These are phyloP conservation scores for Diplodia intermedia DNA, from an alignment of 2,329 filamentous ascomycete species.

Conservation along the genomic window DNA sequence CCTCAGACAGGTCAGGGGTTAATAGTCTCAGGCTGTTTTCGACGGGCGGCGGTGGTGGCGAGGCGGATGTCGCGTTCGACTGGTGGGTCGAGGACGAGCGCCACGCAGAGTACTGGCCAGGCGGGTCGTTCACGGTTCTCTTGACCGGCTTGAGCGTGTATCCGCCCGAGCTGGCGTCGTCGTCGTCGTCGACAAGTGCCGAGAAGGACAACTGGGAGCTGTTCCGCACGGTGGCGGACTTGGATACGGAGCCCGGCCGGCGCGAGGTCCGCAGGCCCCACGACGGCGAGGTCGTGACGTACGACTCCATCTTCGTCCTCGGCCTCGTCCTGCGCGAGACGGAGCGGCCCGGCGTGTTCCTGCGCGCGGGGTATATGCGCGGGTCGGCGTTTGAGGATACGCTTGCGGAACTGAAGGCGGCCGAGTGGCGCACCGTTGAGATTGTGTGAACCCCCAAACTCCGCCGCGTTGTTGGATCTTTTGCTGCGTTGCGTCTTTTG, in stretches of 20 bases:
- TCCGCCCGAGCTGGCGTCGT: neutral
- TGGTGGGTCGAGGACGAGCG: constrained; percentile 8
- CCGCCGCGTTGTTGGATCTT: too few species aligned
- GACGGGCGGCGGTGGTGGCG: neutral
- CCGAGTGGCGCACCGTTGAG: constrained; percentile 35
- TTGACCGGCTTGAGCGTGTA: constrained; percentile 31
- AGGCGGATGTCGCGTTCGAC: neutral
- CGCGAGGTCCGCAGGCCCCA: neutral
- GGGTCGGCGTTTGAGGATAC: neutral
- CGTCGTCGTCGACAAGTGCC: neutral
- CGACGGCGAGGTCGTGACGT: neutral
- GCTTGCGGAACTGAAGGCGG: neutral
- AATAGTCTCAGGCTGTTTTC: neutral
- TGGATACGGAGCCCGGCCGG: neutral
- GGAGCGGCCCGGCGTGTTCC: neutral
- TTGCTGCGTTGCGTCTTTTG: too few species aligned
- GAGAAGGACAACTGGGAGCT: neutral
- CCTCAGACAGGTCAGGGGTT: fast-evolving
- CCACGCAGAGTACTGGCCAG: neutral
- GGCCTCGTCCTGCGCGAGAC: neutral
- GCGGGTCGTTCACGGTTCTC: constrained; percentile 33
- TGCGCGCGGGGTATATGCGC: neutral
- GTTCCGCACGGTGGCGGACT: neutral
- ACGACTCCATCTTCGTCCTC: neutral
- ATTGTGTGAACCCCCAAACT: neutral